Evolutionary conservation across 2,329 filamentous ascomycete genomes (phyloP).

Genomic region (Pseudogymnoascus sp.): DNA sequence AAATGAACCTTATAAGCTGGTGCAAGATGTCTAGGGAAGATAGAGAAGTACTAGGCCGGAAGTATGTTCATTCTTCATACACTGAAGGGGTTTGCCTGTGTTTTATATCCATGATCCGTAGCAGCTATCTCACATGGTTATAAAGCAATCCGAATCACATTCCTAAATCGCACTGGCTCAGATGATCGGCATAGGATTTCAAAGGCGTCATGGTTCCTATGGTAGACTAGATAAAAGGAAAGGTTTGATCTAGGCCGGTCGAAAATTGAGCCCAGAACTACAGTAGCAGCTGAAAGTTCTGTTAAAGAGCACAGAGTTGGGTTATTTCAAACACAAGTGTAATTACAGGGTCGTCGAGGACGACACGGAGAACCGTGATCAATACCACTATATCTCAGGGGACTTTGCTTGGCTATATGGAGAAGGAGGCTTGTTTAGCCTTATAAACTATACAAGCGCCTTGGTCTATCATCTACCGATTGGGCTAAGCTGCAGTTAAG

Average conservation of each 20-base stretch:
- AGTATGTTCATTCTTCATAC: background rate
- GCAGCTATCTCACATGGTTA: background rate
- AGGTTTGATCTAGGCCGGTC: background rate
- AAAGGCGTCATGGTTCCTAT: background rate
- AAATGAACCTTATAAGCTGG: background rate
- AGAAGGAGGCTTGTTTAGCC: constrained; percentile 1
- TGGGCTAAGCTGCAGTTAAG: background rate
- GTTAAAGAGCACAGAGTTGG: background rate
- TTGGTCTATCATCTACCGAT: background rate
- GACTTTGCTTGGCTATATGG: background rate
- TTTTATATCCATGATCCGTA: background rate
- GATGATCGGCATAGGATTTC: background rate
- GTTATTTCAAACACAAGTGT: background rate
- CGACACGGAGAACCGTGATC: background rate
- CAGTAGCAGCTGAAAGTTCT: background rate
- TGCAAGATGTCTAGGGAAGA: background rate
- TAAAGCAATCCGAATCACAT: background rate
- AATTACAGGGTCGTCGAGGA: background rate
- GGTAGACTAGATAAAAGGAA: background rate
- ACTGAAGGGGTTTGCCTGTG: background rate
- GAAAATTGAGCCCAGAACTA: background rate
- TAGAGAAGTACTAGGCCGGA: background rate
- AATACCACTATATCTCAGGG: background rate
- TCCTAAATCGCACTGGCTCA: background rate
- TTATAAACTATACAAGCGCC: background rate